Evolutionary conservation across 1,284 basidiomycete genomes (phyloP), one percentile per base, ranked within the genome.

Genomic region (Cryptococcus amylolentus): DNA sequence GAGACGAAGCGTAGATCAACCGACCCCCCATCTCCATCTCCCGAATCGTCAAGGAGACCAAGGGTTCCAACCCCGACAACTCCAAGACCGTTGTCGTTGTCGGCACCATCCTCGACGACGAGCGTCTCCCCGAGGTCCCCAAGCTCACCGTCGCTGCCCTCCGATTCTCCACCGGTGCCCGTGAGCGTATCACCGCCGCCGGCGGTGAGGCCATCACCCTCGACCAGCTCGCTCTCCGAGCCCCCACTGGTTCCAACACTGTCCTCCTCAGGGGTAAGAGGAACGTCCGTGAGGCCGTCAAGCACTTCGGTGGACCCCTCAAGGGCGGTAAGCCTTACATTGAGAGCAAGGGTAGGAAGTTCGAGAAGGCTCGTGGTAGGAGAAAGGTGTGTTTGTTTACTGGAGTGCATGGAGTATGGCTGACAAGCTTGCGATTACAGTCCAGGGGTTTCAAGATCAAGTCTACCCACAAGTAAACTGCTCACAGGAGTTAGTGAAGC

Each of bases 1-100:
- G 39, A 49, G 28, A 18, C n/a, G 28, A n/a, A 13, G 14, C 6
- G 44, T 48, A 94, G 84, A 87, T 85, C 85, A 98, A 98, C 86
- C 91, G 92, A 66, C 92, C 96, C 54, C 96, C 96, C 57, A 81
- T 98, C 66, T 98, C 95, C 71, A 83, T 97, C 70, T 96, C 92
- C 62, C 85, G 88, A 75, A 89, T 96, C 71, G 80, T 86, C 64
- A 91, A 87, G 79, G 87, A 92, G 79, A 90, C 89, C 53, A 76
- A 82, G 57, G 82, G 80, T 65, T 84, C 86, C 56, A 80, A 84
- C 63, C 86, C 91, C 63, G 85, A 84, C 65, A 82, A 68, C 70
- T 65, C 72, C 62, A 94, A 96, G 83, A 86, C 89, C 69, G 84
- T 98, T 69, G 94, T 98, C 66, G 81, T 85, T 57, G 91, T 98